Base-by-base conservation (phyloP, 2,329 filamentous ascomycete species). In the Penicillium sp. region DNA sequence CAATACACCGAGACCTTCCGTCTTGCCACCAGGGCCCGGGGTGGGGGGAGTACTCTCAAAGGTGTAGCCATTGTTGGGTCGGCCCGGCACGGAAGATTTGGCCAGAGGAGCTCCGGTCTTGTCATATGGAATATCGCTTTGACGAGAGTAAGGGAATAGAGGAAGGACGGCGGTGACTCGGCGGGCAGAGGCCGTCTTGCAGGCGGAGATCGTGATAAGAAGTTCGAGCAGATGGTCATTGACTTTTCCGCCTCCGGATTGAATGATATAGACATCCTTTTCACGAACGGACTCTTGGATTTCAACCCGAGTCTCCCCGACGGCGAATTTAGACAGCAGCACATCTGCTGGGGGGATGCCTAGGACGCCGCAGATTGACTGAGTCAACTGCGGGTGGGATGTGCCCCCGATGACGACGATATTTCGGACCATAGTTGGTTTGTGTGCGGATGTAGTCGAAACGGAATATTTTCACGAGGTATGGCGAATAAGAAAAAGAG, bases 211-310 rank as follows among this genome's bases (percentile, higher is more conserved):
- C 70, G 92, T 95, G 69, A 96, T 95, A 65, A 94, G 85, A 33
- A 96, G 80, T 62, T 98, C 92, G 71, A 98, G 84, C 50, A 98
- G 79, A 68, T 94, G 82, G 68, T 98, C 92, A 63, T 98, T 98
- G 68, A 95, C 86, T 56, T 84, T 85, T 48, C 87, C 88, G 53
- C 86, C 86, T 53, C 87, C 88, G 28, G 87, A 92, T 68, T 96
- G 90, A 57, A 98, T 87, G 62, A 96, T 95, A 71, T 93, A 98
- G 63, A 95, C 92, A 79, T 98, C 92, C 66, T 98, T 98, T 54
- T 86, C 92, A 55, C 92, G 84, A 35, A 98, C 92, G 10, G 88
- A 95, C 67, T 98, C 92, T 64, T 89, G 78, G 59, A 98, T 94
- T 67, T 96, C 92, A 47, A 94, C 90, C 38, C 90, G 81, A 52